Conservation (phyloP, 495 filamentous ascomycete species). For the Aspergillus sparsus region DNA sequence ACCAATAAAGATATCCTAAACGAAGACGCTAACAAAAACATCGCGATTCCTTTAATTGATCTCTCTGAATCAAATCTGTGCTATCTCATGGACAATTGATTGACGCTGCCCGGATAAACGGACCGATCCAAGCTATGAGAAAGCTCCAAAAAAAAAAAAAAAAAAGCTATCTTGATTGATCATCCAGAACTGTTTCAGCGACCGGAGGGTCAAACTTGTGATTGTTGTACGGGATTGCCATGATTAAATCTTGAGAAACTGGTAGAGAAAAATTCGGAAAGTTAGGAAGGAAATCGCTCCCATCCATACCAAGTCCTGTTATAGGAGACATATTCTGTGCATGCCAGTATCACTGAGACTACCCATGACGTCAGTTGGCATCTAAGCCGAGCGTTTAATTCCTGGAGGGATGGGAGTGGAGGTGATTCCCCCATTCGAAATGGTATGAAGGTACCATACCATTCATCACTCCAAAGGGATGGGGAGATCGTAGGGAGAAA, state of each 20-base stretch:
- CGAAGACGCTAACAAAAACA: not conserved
- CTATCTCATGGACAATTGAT: no score
- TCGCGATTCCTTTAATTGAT: no score
- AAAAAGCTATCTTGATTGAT: not conserved
- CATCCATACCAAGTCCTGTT: slow-evolving; percentile 11
- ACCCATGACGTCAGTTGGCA: slow-evolving; percentile 22
- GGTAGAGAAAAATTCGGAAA: not conserved
- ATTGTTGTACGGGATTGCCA: not conserved
- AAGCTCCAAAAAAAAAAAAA: no score
- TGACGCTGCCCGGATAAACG: no score
- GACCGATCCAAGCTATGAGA: no score
- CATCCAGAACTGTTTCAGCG: not conserved
- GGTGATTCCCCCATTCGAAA: not conserved
- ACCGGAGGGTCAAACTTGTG: no score
- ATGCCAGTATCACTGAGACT: slow-evolving; percentile 6
- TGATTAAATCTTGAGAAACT: not conserved
- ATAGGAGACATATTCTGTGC: slow-evolving; percentile 7
- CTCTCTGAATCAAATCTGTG: no score
- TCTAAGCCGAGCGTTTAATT: not conserved
- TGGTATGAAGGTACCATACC: not conserved
- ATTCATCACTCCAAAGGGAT: not conserved
- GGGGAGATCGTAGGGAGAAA: not conserved
- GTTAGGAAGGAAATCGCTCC: not conserved
- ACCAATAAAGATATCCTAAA: slow-evolving; percentile 28
- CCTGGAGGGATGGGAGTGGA: not conserved